Evolutionary conservation across 2,329 filamentous ascomycete genomes (phyloP), one percentile per base, ranked within the genome.

Genomic region (Myriosclerotinia curreyana): DNA sequence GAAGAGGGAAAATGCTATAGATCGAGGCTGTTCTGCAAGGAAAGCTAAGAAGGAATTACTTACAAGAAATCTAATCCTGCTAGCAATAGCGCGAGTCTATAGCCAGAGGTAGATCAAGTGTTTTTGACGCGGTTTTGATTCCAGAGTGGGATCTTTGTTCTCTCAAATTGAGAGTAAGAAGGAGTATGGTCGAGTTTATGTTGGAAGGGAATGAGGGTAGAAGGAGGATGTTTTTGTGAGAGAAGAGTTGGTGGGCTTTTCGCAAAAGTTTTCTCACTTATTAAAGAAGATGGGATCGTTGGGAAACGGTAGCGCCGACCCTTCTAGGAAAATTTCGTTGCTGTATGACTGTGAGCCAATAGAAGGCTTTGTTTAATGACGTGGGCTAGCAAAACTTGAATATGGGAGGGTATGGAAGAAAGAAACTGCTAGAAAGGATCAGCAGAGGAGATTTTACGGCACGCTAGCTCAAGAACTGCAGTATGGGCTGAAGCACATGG

Each of bases 201-300:
- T 38, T 46, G 28, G 54, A 48, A 34, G 17, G 15, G 8, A 17
- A 20, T 17, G n/a, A 36, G n/a, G 20, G 28, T 48, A 7, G n/a
- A 36, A 36, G 55, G 42, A 36, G 48, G 42, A 48, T 15, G 8
- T 48, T n/a, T 58, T n/a, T 48, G 42, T 48, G 34, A 20, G 55
- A 58, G 31, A 46, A 58, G 42, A 58, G 42, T 58, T 48, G n/a
- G 31, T 36, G 20, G 42, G 14, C 20, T 58, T 58, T 58, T 31
- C 5, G 22, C 20, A 58, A 12, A 58, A 22, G 42, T 36, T n/a
- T 48, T 36, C 42, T 5, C 25, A 4, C 42, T 15, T n/a, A n/a
- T n/a, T n/a, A n/a, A n/a, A n/a, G n/a, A n/a, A n/a, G n/a, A n/a
- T n/a, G n/a, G n/a, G n/a, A n/a, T n/a, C n/a, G n/a, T n/a, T n/a